Conservation (phyloP, 495 filamentous ascomycete genomes). For the Annulohypoxylon stygium region DNA sequence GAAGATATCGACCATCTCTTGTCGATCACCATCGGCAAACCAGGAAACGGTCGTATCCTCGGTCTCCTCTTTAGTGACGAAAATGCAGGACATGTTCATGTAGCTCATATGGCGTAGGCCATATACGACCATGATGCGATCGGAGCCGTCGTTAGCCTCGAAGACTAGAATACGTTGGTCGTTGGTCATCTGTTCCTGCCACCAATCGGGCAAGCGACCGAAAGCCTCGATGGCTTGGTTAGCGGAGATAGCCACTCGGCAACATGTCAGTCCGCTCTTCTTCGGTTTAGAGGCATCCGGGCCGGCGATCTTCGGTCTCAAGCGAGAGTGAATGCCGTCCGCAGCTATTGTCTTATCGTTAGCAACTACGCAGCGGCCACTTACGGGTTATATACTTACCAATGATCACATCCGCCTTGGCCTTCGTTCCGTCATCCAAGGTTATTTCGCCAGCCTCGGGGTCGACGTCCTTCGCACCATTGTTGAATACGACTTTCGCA, state of each 20-base stretch:
- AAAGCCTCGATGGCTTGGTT: conserved; percentile 56
- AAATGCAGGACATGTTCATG: conserved; percentile 49
- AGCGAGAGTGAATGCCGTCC: conserved; percentile 65
- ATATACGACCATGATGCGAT: conserved; percentile 63
- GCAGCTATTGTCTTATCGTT: conserved; percentile 42
- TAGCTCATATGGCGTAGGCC: conserved; percentile 57
- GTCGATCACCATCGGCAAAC: conserved; percentile 50
- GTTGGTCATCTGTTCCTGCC: conserved; percentile 45
- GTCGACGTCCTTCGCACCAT: conserved; percentile 54
- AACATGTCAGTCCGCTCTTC: conserved; percentile 66
- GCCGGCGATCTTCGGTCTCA: conserved; percentile 55
- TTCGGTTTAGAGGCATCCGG: conserved; percentile 53
- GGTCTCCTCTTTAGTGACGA: conserved; percentile 41
- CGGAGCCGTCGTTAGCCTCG: conserved; percentile 55
- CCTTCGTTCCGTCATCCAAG: conserved; percentile 52
- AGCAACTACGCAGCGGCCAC: not conserved
- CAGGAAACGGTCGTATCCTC: conserved; percentile 46
- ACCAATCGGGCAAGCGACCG: conserved; percentile 48
- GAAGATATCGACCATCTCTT: conserved; percentile 57
- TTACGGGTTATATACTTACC: conserved; percentile 38
- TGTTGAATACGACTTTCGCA: conserved; percentile 49
- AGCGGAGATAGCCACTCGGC: conserved; percentile 63
- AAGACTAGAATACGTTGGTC: conserved; percentile 52
- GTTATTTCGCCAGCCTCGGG: conserved; percentile 54
- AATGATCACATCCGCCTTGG: conserved; percentile 61